Evolutionary conservation across 2,329 filamentous ascomycete genomes (phyloP).

Genomic region (Fusarium pseudonygamai): DNA sequence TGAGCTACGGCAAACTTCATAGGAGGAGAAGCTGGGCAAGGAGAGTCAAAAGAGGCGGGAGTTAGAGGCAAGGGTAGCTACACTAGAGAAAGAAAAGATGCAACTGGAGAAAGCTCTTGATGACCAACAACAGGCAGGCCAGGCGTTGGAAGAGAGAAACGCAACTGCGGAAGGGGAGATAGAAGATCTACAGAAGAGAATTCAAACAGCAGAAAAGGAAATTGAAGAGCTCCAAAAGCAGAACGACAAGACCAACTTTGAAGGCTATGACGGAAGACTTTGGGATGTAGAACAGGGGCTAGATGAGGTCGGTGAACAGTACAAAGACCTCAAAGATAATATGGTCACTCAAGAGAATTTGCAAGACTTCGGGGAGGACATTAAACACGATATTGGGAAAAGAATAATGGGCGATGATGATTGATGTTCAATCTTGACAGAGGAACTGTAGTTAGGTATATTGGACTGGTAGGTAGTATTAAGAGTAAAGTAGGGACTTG

Average conservation of each 20-base stretch:
- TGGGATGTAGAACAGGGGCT: fast-evolving
- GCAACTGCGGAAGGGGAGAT: neutral
- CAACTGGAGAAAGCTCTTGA: neutral
- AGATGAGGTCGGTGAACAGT: neutral
- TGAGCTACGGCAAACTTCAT: neutral
- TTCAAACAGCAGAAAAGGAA: neutral
- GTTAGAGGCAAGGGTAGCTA: neutral
- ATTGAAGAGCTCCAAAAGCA: neutral
- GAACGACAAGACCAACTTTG: fast-evolving
- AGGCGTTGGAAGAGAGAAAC: no score
- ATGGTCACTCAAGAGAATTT: neutral
- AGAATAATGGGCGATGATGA: neutral
- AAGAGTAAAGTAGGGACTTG: neutral
- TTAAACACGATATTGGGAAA: neutral
- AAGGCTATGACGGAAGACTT: neutral
- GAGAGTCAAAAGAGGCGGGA: neutral
- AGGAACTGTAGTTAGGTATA: neutral
- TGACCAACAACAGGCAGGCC: neutral
- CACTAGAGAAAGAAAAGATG: neutral
- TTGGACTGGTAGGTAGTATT: neutral
- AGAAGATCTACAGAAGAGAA: fast-evolving
- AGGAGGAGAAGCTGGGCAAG: neutral
- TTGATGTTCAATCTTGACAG: no score
- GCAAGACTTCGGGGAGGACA: neutral
- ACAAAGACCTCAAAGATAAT: fast-evolving